phyloP scores from a whole-genome alignment of 192 early-diverging fungal genomes.

The Coemansia sp. region DNA sequence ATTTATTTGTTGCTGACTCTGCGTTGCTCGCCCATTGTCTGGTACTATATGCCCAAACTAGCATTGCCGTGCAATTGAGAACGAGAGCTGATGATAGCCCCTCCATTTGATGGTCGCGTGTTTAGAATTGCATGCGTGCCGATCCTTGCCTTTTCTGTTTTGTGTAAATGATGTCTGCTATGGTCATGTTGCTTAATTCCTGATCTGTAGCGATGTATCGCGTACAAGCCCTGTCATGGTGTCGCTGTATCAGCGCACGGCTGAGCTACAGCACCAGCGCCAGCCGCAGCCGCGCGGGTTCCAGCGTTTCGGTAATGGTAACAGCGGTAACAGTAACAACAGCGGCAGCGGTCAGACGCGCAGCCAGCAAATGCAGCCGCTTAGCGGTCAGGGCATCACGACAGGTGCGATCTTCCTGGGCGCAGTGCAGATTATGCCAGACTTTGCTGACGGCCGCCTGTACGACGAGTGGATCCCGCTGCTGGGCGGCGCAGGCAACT shows the following conservation, averaged over 20 bases:
- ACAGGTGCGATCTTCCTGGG: conserved; percentile 56
- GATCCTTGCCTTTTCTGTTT: conserved; percentile 4
- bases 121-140: conserved; percentile 8
- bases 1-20: conserved; percentile 1
- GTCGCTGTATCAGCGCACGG: conserved; percentile 57
- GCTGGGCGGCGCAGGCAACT: conserved; percentile 58
- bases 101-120: neutral
- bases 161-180: neutral
- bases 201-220: conserved; percentile 48
- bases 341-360: conserved; percentile 14
- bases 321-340: conserved; percentile 11
- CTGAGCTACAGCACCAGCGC: conserved; percentile 53
- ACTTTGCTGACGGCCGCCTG: conserved; percentile 58
- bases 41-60: neutral
- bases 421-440: conserved; percentile 53
- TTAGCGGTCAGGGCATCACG: conserved; percentile 31
- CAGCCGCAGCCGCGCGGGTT: conserved; percentile 50
- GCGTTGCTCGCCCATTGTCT: neutral
- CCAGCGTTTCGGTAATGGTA: conserved; percentile 47
- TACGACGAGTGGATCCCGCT: conserved; percentile 66
- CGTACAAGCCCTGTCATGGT: conserved; percentile 55
- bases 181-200: too few species aligned
- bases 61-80: too few species aligned
- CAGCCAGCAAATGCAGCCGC: conserved; percentile 33
- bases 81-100: too few species aligned